Conservation (phyloP, 1,284 basidiomycete genomes). For the Rhodotorula sp. region DNA sequence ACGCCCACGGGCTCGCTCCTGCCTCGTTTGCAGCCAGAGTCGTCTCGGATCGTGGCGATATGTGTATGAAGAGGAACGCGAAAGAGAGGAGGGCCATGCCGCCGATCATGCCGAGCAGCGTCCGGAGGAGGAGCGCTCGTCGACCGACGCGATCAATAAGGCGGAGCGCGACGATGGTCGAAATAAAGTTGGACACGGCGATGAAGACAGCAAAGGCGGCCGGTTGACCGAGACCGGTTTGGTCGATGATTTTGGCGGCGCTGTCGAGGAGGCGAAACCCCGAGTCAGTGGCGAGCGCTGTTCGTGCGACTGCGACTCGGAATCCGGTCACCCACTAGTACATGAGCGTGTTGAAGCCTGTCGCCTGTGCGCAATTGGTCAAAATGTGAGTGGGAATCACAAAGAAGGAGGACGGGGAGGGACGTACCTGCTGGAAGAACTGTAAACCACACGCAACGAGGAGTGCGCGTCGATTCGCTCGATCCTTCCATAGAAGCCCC, state of each 20-base stretch:
- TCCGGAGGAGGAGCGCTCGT: slow-evolving; percentile 71
- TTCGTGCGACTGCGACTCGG: neutral
- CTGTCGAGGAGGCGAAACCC: neutral
- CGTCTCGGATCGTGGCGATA: slow-evolving; percentile 54
- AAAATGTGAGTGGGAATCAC: no score
- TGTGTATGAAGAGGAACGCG: slow-evolving; percentile 69
- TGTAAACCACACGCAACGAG: slow-evolving; percentile 74
- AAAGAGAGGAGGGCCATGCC: slow-evolving; percentile 68
- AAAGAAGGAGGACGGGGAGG: neutral
- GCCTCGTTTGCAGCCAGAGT: neutral
- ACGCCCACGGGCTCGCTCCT: slow-evolving; percentile 51
- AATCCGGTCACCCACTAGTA: slow-evolving; percentile 20
- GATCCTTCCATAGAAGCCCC: slow-evolving; percentile 23
- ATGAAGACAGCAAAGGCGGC: slow-evolving; percentile 74
- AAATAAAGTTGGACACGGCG: slow-evolving; percentile 63
- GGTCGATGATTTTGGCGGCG: slow-evolving; percentile 66
- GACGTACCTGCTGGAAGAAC: slow-evolving; percentile 67
- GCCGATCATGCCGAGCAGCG: slow-evolving; percentile 71
- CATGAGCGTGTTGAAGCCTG: slow-evolving; percentile 59
- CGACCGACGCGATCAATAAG: slow-evolving; percentile 75
- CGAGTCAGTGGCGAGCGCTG: neutral
- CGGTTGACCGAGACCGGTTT: slow-evolving; percentile 73
- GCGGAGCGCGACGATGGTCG: slow-evolving; percentile 58
- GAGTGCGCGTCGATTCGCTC: slow-evolving; percentile 50
- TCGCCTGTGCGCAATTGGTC: no score